Conservation (phyloP, 169 alveolate species). For the Cyclospora cayetanensis region DNA sequence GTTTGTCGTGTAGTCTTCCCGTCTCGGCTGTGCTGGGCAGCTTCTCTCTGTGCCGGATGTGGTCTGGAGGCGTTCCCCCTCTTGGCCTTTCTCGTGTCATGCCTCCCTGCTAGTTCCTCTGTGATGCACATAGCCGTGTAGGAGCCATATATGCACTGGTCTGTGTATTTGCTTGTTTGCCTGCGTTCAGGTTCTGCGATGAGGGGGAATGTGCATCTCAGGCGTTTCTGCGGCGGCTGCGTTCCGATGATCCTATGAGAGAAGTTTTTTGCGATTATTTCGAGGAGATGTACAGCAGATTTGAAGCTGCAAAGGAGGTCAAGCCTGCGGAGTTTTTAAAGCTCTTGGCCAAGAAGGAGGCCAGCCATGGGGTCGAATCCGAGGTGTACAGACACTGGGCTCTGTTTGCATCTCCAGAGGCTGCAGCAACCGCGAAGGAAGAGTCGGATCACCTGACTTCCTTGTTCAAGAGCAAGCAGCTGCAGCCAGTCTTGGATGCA, state of each 20-base stretch:
- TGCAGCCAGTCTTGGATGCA: constrained; percentile 37
- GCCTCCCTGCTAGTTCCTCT: no score
- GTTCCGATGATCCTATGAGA: constrained; percentile 71
- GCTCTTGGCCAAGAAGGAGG: background rate
- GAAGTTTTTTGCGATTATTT: constrained; percentile 71
- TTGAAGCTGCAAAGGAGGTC: constrained; percentile 56
- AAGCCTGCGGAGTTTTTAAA: constrained; percentile 1
- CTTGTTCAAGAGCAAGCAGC: constrained; percentile 24
- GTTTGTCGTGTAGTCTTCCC: background rate
- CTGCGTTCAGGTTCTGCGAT: constrained; percentile 61
- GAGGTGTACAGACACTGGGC: background rate
- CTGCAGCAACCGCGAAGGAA: background rate
- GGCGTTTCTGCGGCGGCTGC: constrained; percentile 75
- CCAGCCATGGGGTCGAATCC: constrained; percentile 30
- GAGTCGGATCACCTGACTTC: constrained; percentile 18
- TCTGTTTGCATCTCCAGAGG: background rate
- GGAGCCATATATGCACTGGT: no score
- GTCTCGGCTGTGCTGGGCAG: background rate
- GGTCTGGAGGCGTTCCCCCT: no score
- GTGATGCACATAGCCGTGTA: no score
- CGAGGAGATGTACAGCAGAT: constrained; percentile 70
- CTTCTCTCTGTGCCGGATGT: no score
- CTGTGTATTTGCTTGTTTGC: background rate
- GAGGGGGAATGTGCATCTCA: constrained; percentile 73
- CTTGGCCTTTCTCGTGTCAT: background rate